These are phyloP conservation scores for Pestalotiopsis fici DNA, from an alignment of 2,329 filamentous ascomycete genomes.

Conservation along the genomic window DNA sequence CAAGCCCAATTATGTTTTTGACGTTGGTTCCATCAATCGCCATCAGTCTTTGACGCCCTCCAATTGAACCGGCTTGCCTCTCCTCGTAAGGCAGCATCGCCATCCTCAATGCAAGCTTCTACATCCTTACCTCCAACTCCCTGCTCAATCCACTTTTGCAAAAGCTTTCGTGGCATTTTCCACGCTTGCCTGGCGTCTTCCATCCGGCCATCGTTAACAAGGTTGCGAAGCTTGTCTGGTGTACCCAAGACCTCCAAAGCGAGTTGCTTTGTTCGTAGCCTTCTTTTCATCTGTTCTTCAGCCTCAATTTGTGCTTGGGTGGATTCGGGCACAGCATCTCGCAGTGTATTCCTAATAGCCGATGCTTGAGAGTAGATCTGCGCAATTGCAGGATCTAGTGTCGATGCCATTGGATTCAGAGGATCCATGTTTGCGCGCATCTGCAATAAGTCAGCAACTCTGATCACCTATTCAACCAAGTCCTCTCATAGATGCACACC, in stretches of 20 bases:
- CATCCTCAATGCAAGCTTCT: slow-evolving; percentile 52
- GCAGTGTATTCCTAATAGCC: slow-evolving; percentile 54
- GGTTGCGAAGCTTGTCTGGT: slow-evolving; percentile 56
- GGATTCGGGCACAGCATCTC: slow-evolving; percentile 47
- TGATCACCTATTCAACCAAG: not conserved
- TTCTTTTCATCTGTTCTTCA: slow-evolving; percentile 33
- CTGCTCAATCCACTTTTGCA: slow-evolving; percentile 55
- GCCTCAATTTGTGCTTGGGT: slow-evolving; percentile 38
- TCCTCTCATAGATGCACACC: slow-evolving; percentile 36
- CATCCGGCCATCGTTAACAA: slow-evolving; percentile 60
- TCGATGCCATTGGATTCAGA: slow-evolving; percentile 71
- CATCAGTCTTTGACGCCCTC: slow-evolving; percentile 18
- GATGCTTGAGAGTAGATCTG: slow-evolving; percentile 69
- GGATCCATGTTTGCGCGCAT: slow-evolving; percentile 84
- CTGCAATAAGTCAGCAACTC: slow-evolving; percentile 30
- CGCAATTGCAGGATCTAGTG: slow-evolving; percentile 71
- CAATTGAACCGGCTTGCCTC: slow-evolving; percentile 27
- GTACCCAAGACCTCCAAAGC: slow-evolving; percentile 64
- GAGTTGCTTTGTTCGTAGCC: slow-evolving; percentile 50
- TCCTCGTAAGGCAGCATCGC: slow-evolving; percentile 48
- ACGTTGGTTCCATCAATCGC: slow-evolving; percentile 16
- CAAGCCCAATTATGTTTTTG: not conserved
- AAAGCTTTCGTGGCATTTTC: slow-evolving; percentile 52
- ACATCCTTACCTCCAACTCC: slow-evolving; percentile 58
- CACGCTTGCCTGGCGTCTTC: slow-evolving; percentile 62